Percentiles rank a stretch among this genome's conserved stretches.
phyloP scores from a whole-genome alignment of 2,329 filamentous ascomycete species.

The Penicillium sp. region DNA sequence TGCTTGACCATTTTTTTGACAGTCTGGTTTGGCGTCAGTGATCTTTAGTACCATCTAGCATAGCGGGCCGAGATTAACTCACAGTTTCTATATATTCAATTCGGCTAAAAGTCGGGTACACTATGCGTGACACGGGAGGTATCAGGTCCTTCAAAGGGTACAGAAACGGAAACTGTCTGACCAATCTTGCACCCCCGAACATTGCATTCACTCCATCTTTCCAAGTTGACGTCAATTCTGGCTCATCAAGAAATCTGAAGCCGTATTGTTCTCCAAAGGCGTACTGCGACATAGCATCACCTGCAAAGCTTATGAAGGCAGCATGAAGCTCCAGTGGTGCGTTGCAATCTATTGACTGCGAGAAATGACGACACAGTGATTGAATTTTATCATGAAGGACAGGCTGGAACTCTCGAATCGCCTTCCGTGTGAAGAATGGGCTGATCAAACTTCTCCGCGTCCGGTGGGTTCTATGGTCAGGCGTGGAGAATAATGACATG shows the following conservation, averaged over 20 bases:
- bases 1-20: neutral
- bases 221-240: slow-evolving; percentile 5
- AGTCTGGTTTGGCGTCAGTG: neutral
- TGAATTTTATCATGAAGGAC: slow-evolving; percentile 7
- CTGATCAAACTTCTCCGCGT: slow-evolving; percentile 7
- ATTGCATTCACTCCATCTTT: slow-evolving; percentile 8
- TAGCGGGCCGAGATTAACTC: neutral
- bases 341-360: neutral
- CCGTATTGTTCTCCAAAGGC: slow-evolving; percentile 8
- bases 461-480: slow-evolving; percentile 1
- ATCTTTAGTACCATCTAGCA: too few species aligned
- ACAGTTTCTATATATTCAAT: neutral
- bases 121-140: neutral
- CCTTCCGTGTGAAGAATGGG: slow-evolving; percentile 12
- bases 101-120: neutral
- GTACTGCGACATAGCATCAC: slow-evolving; percentile 13
- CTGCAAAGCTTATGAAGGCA: slow-evolving; percentile 8
- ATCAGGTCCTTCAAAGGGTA: neutral
- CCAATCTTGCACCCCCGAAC: slow-evolving; percentile 4
- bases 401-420: slow-evolving; percentile 4
- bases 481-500: slow-evolving; percentile 8
- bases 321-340: slow-evolving; percentile 11
- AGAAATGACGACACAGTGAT: slow-evolving; percentile 11
- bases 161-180: slow-evolving; percentile 8
- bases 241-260: slow-evolving; percentile 5